A percentile compares a stretch with the other conserved stretches of the same genome.
phyloP scores from a whole-genome alignment of 148 eudicot genomes.

The Fallopia convolvulus region DNA sequence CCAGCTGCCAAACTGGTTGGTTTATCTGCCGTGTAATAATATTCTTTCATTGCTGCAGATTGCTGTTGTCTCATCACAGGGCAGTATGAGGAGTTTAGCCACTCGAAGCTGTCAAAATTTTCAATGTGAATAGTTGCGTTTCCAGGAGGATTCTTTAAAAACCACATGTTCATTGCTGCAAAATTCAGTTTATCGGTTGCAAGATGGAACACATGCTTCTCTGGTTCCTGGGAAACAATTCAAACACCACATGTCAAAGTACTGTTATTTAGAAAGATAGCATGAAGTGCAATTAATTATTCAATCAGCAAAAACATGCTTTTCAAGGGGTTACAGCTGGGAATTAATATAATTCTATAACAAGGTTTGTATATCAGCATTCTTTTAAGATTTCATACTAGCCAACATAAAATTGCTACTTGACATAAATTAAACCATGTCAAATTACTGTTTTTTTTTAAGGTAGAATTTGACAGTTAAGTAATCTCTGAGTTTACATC shows the following conservation, averaged over 20 bases:
- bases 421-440: too few species aligned
- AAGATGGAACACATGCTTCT: constrained; percentile 82
- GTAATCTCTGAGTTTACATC: too few species aligned
- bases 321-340: too few species aligned
- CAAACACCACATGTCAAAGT: background rate
- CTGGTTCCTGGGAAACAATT: constrained; percentile 56
- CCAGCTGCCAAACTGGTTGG: constrained; percentile 47
- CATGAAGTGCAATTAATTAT: too few species aligned
- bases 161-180: constrained; percentile 95
- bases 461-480: too few species aligned
- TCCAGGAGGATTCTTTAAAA: constrained; percentile 67
- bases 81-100: constrained; percentile 84
- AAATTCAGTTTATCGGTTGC: constrained; percentile 81
- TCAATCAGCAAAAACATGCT: too few species aligned
- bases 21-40: constrained; percentile 77
- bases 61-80: constrained; percentile 80
- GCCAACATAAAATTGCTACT: too few species aligned
- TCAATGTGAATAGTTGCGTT: constrained; percentile 79
- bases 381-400: too few species aligned
- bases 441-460: too few species aligned
- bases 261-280: too few species aligned
- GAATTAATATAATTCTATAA: too few species aligned
- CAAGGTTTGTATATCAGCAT: too few species aligned
- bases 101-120: constrained; percentile 76
- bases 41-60: constrained; percentile 79